phyloP scores from a whole-genome alignment of 345 rosid species.

The Noccaea caerulescens region DNA sequence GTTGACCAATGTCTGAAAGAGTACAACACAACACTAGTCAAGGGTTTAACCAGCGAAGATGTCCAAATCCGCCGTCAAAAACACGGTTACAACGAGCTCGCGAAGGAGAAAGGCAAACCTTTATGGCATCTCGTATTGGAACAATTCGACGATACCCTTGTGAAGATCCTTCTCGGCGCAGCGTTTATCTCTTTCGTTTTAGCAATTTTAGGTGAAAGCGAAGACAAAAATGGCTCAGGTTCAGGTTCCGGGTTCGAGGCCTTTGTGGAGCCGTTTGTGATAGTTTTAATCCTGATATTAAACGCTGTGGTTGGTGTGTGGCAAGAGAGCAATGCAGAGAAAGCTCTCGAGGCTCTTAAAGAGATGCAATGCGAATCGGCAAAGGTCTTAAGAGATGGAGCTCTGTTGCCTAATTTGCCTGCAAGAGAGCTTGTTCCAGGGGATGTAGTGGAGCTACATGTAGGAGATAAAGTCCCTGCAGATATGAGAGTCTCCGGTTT shows the following conservation, averaged over 20 bases:
- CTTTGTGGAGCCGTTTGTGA: slow-evolving; percentile 89
- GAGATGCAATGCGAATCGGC: slow-evolving; percentile 88
- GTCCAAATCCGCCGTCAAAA: slow-evolving; percentile 68
- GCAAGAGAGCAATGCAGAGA: slow-evolving; percentile 96
- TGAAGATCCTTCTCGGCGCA: slow-evolving; percentile 85
- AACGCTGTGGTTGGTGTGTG: slow-evolving; percentile 93
- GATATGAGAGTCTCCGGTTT: slow-evolving; percentile 76
- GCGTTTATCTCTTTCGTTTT: slow-evolving; percentile 82
- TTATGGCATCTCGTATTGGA: slow-evolving; percentile 78
- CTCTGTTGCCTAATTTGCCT: slow-evolving; percentile 65
- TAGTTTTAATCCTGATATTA: slow-evolving; percentile 69
- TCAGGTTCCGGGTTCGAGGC: slow-evolving; percentile 58
- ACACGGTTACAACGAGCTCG: slow-evolving; percentile 84
- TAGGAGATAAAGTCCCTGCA: slow-evolving; percentile 91
- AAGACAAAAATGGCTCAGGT: slow-evolving; percentile 44
- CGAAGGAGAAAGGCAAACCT: slow-evolving; percentile 85
- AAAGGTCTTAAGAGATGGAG: slow-evolving; percentile 76
- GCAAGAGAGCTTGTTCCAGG: slow-evolving; percentile 91
- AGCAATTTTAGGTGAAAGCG: slow-evolving; percentile 68
- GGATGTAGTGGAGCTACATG: slow-evolving; percentile 78
- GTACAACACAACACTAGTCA: slow-evolving; percentile 65
- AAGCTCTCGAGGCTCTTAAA: slow-evolving; percentile 91
- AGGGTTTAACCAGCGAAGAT: slow-evolving; percentile 64
- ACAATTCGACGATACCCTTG: slow-evolving; percentile 88
- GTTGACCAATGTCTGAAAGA: slow-evolving; percentile 78